Conservation (phyloP, 352 stramenopile genomes). For the Globisporangium solare region DNA sequence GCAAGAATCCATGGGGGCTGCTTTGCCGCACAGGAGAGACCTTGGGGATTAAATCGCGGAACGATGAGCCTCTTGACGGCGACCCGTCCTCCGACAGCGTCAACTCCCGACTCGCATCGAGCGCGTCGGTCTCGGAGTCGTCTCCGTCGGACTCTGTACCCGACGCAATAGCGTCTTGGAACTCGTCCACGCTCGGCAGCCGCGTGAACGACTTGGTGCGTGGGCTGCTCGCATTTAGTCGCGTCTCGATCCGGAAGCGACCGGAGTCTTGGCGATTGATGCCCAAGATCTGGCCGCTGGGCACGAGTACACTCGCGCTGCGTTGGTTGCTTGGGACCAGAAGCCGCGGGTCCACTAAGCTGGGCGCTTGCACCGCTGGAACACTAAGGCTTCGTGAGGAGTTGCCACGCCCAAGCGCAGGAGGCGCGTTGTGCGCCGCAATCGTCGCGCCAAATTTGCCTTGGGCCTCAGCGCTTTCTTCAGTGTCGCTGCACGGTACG, state of each 20-base stretch:
- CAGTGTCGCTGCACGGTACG: too few relatives aligned
- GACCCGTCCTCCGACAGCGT: neutral
- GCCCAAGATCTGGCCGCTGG: conserved; percentile 5
- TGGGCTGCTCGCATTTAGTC: neutral
- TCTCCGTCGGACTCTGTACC: conserved; percentile 10
- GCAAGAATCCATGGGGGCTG: conserved; percentile 25
- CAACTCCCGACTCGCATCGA: neutral
- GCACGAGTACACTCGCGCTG: conserved; percentile 22
- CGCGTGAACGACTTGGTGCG: conserved; percentile 9
- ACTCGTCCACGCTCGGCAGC: conserved; percentile 17
- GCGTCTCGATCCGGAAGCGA: conserved; percentile 8
- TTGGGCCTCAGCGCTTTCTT: too few relatives aligned
- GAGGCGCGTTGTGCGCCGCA: neutral
- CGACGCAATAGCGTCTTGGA: conserved; percentile 8
- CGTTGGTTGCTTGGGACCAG: conserved; percentile 7
- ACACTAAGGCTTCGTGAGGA: conserved; percentile 25
- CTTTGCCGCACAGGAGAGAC: conserved; percentile 17
- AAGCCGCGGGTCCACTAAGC: neutral
- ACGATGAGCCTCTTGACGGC: conserved; percentile 19
- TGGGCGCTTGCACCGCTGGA: conserved; percentile 6
- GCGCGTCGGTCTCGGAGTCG: conserved; percentile 13
- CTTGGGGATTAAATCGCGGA: conserved; percentile 9
- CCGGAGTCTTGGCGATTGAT: conserved; percentile 2
- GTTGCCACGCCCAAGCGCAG: neutral
- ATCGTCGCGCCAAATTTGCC: too few relatives aligned